Evolutionary conservation across 192 early-diverging fungal species (phyloP).

Genomic region (Spizellomyces punctatus): DNA sequence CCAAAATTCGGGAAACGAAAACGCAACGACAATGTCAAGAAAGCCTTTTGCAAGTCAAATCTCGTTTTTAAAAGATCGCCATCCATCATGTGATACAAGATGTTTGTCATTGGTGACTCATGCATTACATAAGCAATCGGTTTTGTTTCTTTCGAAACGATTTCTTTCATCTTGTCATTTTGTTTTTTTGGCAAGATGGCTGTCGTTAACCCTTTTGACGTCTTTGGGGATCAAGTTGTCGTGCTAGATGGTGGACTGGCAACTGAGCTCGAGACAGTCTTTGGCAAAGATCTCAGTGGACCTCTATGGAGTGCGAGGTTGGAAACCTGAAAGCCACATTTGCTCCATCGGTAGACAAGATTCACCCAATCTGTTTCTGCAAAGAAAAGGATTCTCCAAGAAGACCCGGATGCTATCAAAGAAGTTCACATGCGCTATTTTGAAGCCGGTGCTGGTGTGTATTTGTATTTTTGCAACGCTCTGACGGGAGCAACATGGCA

Average conservation of each 20-base stretch:
- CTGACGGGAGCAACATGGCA: too few relatives aligned
- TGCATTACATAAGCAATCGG: too few relatives aligned
- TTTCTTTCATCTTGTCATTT: too few relatives aligned
- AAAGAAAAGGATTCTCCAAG: conserved; percentile 9
- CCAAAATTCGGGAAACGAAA: too few relatives aligned
- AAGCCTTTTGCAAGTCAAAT: too few relatives aligned
- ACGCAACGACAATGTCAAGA: too few relatives aligned
- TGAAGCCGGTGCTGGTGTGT: conserved; percentile 13
- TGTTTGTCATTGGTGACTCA: too few relatives aligned
- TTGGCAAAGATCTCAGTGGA: conserved; percentile 18
- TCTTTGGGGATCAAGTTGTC: background rate
- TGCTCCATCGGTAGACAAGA: background rate
- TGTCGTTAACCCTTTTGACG: background rate
- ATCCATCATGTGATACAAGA: too few relatives aligned
- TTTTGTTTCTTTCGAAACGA: too few relatives aligned
- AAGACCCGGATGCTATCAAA: conserved; percentile 14
- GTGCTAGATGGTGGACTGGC: conserved; percentile 25
- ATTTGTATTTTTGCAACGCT: background rate
- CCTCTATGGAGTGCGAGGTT: conserved; percentile 23
- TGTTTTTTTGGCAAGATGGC: too few relatives aligned
- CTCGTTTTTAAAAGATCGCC: too few relatives aligned
- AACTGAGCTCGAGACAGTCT: conserved; percentile 12
- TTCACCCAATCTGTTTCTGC: background rate
- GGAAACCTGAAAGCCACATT: too few relatives aligned
- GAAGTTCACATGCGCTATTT: conserved; percentile 18